Conservation (phyloP, 192 early-diverging fungal species). For the Helicostylum pulchrum region DNA sequence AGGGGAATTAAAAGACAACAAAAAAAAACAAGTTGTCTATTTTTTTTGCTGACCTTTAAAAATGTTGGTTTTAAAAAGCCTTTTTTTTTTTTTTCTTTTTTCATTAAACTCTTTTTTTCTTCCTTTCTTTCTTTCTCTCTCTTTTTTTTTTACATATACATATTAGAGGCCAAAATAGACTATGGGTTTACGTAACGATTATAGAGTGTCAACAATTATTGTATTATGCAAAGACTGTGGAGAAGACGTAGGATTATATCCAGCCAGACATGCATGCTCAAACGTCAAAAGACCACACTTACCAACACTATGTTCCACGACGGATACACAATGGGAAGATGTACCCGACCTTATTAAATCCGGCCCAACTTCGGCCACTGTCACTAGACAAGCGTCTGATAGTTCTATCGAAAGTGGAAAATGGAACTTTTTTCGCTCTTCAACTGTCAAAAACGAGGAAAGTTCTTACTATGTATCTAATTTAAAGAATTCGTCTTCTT, state of each 20-base stretch:
- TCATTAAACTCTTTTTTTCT: background rate
- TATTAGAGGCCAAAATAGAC: background rate
- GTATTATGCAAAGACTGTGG: conserved; percentile 62
- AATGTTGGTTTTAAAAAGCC: too few relatives aligned
- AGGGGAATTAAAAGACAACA: too few relatives aligned
- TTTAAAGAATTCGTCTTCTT: too few relatives aligned
- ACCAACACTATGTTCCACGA: background rate
- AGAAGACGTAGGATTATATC: conserved; percentile 60
- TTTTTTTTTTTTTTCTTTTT: background rate
- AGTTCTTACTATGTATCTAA: too few relatives aligned
- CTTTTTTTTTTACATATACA: background rate
- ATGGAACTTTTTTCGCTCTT: too few relatives aligned
- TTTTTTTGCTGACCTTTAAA: too few relatives aligned
- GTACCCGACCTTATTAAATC: background rate
- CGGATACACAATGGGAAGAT: too few relatives aligned
- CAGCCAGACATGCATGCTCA: conserved; percentile 49
- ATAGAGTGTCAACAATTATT: conserved; percentile 53
- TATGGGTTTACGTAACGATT: conserved; percentile 46
- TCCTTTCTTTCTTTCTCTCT: background rate
- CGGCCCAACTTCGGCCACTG: background rate
- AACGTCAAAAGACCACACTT: conserved; percentile 20
- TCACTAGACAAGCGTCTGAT: background rate
- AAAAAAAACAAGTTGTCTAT: too few relatives aligned
- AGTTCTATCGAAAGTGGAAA: too few relatives aligned
- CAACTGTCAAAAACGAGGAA: too few relatives aligned